Base-by-base conservation (phyloP, 495 filamentous ascomycete genomes). In the Annulohypoxylon nitens region DNA sequence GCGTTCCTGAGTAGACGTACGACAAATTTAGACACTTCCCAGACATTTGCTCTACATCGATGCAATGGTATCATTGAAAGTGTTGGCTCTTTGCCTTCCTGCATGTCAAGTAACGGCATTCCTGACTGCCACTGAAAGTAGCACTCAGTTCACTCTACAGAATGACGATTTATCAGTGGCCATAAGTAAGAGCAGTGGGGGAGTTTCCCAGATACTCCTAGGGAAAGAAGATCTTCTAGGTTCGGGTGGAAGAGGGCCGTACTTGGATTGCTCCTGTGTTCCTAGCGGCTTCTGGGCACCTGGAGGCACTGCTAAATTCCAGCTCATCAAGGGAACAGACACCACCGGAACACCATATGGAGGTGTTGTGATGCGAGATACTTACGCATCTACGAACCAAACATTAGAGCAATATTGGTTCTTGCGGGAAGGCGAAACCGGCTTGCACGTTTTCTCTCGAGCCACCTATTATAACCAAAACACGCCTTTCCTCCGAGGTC, bases 231-330 rank as follows among this genome's bases (percentile, higher is more conserved):
- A 88, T 62, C 78, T 89, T 4, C 75, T 89, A 6, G 84, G 86
- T 14, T 69, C 81, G 1, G 74, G 79, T 1, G 86, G 87, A 6
- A 80, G 85, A 50, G 85, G 85, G 0, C 83, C 85, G 1, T 88
- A 89, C 64, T 82, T 89, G 14, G 88, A 89, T 69, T 89, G 87
- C 71, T 88, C 88, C 70, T 90, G 86, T 69, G 84, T 82, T 3
- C 87, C 86, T 0, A 85, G 84, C 0, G 87, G 88, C 1, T 81
- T 80, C 62, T 88, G 87, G 67, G 86, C 87, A 0, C 81, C 86
- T 1, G 86, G 86, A 0, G 77, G 82, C n/a, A 86, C 82, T 6
- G 80, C 76, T 1, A 75, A 72, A 1, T 83, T 82, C 65, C 63
- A 85, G 61, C 78, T 87, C 10, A 80, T 88, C 26, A 73, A 82